Evolutionary conservation across 768 basidiomycete genomes (phyloP).

Genomic region (Pisolithus orientalis): DNA sequence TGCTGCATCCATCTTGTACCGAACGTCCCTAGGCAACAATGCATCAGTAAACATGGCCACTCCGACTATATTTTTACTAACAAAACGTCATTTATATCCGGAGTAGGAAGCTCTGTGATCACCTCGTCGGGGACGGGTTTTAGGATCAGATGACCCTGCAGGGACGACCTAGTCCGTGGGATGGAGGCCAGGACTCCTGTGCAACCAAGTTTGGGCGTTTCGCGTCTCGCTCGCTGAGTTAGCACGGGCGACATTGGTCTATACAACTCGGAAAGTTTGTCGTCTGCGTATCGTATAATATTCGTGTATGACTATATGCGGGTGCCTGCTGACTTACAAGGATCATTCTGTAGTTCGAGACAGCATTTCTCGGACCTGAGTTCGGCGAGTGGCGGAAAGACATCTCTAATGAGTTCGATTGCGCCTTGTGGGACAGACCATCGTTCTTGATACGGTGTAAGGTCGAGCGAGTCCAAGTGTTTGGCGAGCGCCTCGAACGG

Average conservation of each 20-base stretch:
- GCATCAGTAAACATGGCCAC: conserved; percentile 1
- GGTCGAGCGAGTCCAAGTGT: no score
- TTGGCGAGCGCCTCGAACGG: not conserved
- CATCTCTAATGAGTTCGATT: conserved; percentile 38
- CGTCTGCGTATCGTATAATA: no score
- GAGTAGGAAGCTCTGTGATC: no score
- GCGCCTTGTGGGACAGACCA: no score
- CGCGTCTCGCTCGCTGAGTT: conserved; percentile 38
- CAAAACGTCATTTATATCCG: conserved; percentile 34
- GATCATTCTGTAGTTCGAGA: no score
- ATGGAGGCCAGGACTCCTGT: conserved; percentile 18
- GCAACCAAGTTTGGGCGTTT: conserved; percentile 39
- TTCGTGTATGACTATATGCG: no score
- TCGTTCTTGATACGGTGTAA: no score
- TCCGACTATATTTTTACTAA: conserved; percentile 18
- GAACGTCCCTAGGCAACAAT: conserved; percentile 24
- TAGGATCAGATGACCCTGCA: conserved; percentile 18
- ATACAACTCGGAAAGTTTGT: no score
- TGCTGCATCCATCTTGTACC: conserved; percentile 15
- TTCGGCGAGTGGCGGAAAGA: conserved; percentile 28
- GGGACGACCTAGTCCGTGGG: conserved; percentile 12
- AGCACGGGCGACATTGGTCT: conserved; percentile 19
- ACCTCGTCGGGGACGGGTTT: conserved; percentile 8
- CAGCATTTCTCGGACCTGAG: conserved; percentile 43
- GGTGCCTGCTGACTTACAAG: no score